Conservation (phyloP, 2,329 filamentous ascomycete species). For the Epicoccum sorghinum region DNA sequence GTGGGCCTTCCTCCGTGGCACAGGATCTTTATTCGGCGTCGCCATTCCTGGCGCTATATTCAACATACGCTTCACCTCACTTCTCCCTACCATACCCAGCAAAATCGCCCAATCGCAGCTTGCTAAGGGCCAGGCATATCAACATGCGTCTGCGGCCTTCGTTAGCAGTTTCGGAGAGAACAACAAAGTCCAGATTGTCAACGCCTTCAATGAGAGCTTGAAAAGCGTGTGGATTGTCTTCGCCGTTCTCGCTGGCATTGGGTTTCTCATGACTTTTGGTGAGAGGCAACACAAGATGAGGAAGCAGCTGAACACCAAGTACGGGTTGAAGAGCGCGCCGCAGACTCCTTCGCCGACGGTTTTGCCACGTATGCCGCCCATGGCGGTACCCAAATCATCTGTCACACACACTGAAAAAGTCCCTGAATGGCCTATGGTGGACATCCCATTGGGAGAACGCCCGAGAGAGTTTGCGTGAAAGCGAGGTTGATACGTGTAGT, state of each 20-base stretch:
- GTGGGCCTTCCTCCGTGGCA: constrained; percentile 40
- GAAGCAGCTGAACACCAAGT: constrained; percentile 49
- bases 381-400: neutral
- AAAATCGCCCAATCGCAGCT: constrained; percentile 9
- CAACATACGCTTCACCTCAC: constrained; percentile 29
- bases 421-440: constrained; percentile 2
- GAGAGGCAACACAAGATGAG: constrained; percentile 48
- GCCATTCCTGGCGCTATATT: constrained; percentile 39
- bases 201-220: constrained; percentile 44
- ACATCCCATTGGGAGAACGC: neutral
- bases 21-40: constrained; percentile 38
- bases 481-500: neutral
- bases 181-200: constrained; percentile 36
- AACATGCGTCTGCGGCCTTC: constrained; percentile 31
- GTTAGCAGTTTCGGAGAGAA: constrained; percentile 22
- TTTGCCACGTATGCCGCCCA: neutral
- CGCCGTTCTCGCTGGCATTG: constrained; percentile 38
- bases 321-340: constrained; percentile 42
- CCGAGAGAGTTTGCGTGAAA: constrained; percentile 1
- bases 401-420: neutral
- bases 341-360: constrained; percentile 11
- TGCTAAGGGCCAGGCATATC: constrained; percentile 34
- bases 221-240: constrained; percentile 49
- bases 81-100: constrained; percentile 19
- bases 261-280: constrained; percentile 43